phyloP scores from a whole-genome alignment of 2,329 filamentous ascomycete genomes.

The Colletotrichum neosansevieriae region DNA sequence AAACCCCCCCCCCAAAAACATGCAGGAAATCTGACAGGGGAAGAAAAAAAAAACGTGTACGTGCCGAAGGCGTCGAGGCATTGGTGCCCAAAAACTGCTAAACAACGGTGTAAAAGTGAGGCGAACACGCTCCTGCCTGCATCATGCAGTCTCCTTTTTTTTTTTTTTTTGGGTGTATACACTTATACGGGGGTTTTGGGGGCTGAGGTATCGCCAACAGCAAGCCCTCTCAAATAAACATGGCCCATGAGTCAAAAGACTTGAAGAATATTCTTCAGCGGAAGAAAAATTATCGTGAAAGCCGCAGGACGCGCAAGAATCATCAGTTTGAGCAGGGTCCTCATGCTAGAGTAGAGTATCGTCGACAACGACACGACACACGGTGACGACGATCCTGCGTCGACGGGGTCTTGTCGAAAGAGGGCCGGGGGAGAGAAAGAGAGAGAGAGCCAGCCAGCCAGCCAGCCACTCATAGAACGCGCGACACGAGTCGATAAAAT shows the following conservation, averaged over 20 bases:
- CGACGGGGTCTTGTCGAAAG: too few relatives aligned
- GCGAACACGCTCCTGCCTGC: constrained; percentile 25
- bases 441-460: too few relatives aligned
- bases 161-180: too few relatives aligned
- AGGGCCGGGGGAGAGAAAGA: too few relatives aligned
- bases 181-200: constrained; percentile 19
- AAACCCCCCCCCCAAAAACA: not conserved
- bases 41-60: constrained; percentile 15
- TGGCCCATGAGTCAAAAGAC: not conserved
- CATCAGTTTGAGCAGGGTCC: not conserved
- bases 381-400: too few relatives aligned
- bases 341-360: too few relatives aligned
- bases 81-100: constrained; percentile 37
- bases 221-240: constrained; percentile 1
- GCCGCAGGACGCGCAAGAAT: constrained; percentile 31
- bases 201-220: not conserved
- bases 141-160: not conserved
- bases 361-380: too few relatives aligned
- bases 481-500: not conserved
- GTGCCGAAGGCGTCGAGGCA: constrained; percentile 29
- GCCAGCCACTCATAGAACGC: too few relatives aligned
- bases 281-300: constrained; percentile 14
- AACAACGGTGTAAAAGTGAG: constrained; percentile 28
- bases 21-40: constrained; percentile 17
- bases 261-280: not conserved